Percentiles rank a stretch among this genome's conserved stretches.
Evolutionary conservation across 177 flowering plant species (phyloP).

Genomic region (Viscum album): DNA sequence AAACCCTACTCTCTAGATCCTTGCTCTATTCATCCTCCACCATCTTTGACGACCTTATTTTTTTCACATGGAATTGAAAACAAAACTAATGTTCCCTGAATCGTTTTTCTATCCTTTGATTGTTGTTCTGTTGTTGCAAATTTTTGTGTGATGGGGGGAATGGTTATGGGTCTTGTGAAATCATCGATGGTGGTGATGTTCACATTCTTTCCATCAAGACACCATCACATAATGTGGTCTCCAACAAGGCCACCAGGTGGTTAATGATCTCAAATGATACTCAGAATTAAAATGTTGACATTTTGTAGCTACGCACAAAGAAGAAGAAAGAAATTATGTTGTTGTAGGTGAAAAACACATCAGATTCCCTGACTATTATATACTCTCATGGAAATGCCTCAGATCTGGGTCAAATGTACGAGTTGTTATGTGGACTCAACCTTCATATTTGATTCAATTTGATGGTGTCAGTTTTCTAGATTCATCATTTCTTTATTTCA

Average conservation of each 20-base stretch:
- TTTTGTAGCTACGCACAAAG: constrained; percentile 59
- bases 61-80: too few relatives aligned
- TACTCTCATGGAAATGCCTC: constrained; percentile 98
- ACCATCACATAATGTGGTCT: constrained; percentile 54
- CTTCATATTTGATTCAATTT: constrained; percentile 70
- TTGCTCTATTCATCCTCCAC: too few relatives aligned
- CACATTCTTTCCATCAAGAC: constrained; percentile 83
- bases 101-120: background rate
- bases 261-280: constrained; percentile 39
- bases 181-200: constrained; percentile 87
- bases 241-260: constrained; percentile 36
- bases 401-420: constrained; percentile 96
- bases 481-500: background rate
- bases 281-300: constrained; percentile 60
- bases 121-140: background rate
- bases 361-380: constrained; percentile 55
- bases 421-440: constrained; percentile 69
- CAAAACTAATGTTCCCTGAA: too few relatives aligned
- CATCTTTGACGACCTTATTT: too few relatives aligned
- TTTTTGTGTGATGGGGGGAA: background rate
- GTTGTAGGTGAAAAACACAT: constrained; percentile 52
- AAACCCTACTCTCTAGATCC: too few relatives aligned
- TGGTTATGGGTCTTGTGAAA: constrained; percentile 61
- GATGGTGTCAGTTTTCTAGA: constrained; percentile 50
- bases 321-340: constrained; percentile 67